These are phyloP conservation scores for Ustilago trichophora DNA, from an alignment of 1,284 basidiomycete species.

Conservation along the genomic window DNA sequence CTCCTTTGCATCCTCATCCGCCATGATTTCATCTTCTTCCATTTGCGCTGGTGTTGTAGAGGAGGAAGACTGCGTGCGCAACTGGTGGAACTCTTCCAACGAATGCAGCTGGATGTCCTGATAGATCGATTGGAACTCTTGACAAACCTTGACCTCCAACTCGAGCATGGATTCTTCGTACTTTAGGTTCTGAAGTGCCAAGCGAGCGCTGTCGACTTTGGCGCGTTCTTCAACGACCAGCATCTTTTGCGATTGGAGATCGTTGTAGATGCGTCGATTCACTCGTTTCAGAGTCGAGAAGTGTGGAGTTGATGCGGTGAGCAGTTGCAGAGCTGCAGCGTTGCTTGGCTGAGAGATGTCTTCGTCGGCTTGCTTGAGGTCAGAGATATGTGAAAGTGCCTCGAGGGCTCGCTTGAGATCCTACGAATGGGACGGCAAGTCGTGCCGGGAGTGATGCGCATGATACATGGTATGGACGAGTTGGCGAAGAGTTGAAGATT, in stretches of 20 bases:
- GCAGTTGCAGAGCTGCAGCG: slow-evolving; percentile 9
- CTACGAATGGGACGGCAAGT: no score
- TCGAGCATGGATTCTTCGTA: slow-evolving; percentile 48
- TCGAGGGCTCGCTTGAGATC: slow-evolving; percentile 24
- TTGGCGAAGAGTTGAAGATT: no score
- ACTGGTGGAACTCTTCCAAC: slow-evolving; percentile 17
- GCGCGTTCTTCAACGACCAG: slow-evolving; percentile 24
- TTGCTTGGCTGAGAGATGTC: not conserved
- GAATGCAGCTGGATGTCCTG: slow-evolving; percentile 38
- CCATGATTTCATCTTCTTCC: not conserved
- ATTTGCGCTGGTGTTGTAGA: no score
- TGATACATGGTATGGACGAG: no score
- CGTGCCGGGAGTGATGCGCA: no score
- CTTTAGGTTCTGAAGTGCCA: slow-evolving; percentile 39
- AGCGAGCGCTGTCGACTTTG: slow-evolving; percentile 33
- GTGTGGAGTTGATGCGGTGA: slow-evolving; percentile 20
- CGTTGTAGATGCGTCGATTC: slow-evolving; percentile 28
- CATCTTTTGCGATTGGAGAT: slow-evolving; percentile 22
- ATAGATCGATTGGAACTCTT: slow-evolving; percentile 45
- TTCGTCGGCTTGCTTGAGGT: slow-evolving; percentile 10
- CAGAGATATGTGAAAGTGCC: slow-evolving; percentile 10
- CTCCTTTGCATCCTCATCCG: slow-evolving; percentile 1
- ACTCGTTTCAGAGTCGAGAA: slow-evolving; percentile 26
- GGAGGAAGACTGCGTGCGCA: slow-evolving; percentile 2
- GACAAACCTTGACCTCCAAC: slow-evolving; percentile 36